Evolutionary conservation across 2,329 filamentous ascomycete genomes (phyloP).

Genomic region (Aureobasidium mangrovei): DNA sequence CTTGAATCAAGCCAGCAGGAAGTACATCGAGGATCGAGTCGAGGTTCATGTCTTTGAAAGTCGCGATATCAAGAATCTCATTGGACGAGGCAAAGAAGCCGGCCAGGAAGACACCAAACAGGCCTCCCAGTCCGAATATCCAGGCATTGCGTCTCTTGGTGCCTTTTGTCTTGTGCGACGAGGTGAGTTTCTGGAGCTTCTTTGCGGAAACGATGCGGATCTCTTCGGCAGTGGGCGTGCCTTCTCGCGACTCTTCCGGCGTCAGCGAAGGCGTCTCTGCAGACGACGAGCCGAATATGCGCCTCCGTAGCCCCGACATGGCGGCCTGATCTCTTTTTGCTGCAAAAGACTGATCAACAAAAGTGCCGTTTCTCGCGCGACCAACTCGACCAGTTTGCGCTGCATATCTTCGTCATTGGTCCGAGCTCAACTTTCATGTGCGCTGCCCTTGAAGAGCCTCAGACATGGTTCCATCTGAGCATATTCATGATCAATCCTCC

Average conservation of each 20-base stretch:
- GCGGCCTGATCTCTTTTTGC: no score
- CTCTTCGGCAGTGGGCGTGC: slow-evolving; percentile 33
- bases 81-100: slow-evolving; percentile 84
- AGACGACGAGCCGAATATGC: slow-evolving; percentile 26
- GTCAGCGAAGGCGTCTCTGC: slow-evolving; percentile 13
- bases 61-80: slow-evolving; percentile 78
- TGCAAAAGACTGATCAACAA: no score
- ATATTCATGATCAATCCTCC: no score
- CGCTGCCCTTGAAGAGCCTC: no score
- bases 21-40: slow-evolving; percentile 81
- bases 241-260: slow-evolving; percentile 31
- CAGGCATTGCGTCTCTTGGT: slow-evolving; percentile 67
- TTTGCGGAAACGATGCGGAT: slow-evolving; percentile 45
- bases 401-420: no score
- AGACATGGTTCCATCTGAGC: no score
- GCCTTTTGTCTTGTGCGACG: slow-evolving; percentile 28
- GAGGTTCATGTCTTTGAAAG: slow-evolving; percentile 62
- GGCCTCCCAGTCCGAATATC: slow-evolving; percentile 76
- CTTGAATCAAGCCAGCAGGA: slow-evolving; percentile 74
- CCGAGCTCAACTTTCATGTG: no score
- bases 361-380: no score
- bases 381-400: no score
- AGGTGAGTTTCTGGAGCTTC: slow-evolving; percentile 37
- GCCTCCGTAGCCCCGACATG: slow-evolving; percentile 28
- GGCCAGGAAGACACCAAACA: slow-evolving; percentile 85